Conservation (phyloP, 495 filamentous ascomycete species). For the Viridothelium virens region DNA sequence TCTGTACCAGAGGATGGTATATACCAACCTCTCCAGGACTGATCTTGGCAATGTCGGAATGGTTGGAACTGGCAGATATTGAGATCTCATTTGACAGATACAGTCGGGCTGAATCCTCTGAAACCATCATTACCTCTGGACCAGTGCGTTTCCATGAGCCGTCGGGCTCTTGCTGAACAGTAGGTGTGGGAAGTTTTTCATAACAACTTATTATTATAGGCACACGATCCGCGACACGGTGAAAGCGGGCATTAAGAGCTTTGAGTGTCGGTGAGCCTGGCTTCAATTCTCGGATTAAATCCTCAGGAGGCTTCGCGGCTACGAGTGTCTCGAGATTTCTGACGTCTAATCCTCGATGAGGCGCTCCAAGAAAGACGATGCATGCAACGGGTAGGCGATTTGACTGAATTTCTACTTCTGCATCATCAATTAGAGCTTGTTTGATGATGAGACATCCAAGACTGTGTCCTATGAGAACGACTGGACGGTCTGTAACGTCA, state of each 20-base stretch:
- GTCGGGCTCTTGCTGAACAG: background rate
- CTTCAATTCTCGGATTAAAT: slow-evolving; percentile 1
- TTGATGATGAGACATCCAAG: slow-evolving; percentile 12
- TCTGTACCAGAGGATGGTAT: background rate
- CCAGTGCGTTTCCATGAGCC: slow-evolving; percentile 7
- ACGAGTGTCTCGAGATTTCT: slow-evolving; percentile 4
- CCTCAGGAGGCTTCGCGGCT: background rate
- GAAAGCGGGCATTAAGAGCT: background rate
- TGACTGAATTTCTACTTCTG: background rate
- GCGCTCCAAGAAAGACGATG: slow-evolving; percentile 6
- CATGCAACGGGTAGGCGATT: background rate
- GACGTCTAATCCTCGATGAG: background rate
- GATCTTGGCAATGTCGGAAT: background rate
- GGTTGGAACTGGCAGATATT: slow-evolving; percentile 1
- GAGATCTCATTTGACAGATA: slow-evolving; percentile 5
- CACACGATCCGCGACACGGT: background rate
- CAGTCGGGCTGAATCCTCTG: slow-evolving; percentile 5
- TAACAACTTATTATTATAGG: slow-evolving; percentile 1
- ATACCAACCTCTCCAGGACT: background rate
- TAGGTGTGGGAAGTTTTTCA: slow-evolving; percentile 1
- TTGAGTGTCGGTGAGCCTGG: background rate
- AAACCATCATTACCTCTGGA: slow-evolving; percentile 5
- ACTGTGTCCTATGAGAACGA: slow-evolving; percentile 12
- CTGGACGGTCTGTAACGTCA: background rate
- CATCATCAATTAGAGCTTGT: slow-evolving; percentile 7